These are phyloP conservation scores for Sarcodon aspratus DNA, from an alignment of 768 basidiomycete species.

Conservation along the genomic window DNA sequence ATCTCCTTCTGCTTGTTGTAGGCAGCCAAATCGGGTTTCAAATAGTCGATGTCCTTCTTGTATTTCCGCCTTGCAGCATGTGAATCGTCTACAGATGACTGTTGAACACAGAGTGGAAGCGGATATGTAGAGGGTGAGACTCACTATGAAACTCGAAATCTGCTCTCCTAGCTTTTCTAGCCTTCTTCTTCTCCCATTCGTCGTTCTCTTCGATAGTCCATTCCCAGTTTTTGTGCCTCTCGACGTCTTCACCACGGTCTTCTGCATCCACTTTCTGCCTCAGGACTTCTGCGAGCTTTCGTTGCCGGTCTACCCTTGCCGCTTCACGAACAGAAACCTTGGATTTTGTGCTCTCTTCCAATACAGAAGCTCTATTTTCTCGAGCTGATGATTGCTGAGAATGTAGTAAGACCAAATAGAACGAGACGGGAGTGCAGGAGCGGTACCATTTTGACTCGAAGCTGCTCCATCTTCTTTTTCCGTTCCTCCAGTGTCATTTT, in stretches of 20 bases:
- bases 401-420: constrained; percentile 2
- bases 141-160: constrained; percentile 89
- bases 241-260: constrained; percentile 85
- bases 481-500: constrained; percentile 56
- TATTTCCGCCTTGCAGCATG: constrained; percentile 84
- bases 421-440: not conserved
- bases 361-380: constrained; percentile 77
- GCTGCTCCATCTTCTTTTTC: constrained; percentile 63
- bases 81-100: constrained; percentile 61
- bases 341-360: constrained; percentile 73
- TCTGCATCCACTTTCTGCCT: constrained; percentile 81
- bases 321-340: constrained; percentile 72
- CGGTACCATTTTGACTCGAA: constrained; percentile 73
- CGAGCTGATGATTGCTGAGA: constrained; percentile 62
- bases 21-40: constrained; percentile 78
- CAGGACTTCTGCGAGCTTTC: constrained; percentile 80
- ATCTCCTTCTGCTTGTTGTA: constrained; percentile 89
- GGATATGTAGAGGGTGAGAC: constrained; percentile 15
- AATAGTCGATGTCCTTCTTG: constrained; percentile 81
- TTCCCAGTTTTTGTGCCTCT: constrained; percentile 89
- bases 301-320: constrained; percentile 78
- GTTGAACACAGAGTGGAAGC: not conserved
- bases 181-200: constrained; percentile 87
- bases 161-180: constrained; percentile 70
- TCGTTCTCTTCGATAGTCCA: constrained; percentile 95